Evolutionary conservation across 352 stramenopile species (phyloP).

Genomic region (Aphanomyces euteiches): DNA sequence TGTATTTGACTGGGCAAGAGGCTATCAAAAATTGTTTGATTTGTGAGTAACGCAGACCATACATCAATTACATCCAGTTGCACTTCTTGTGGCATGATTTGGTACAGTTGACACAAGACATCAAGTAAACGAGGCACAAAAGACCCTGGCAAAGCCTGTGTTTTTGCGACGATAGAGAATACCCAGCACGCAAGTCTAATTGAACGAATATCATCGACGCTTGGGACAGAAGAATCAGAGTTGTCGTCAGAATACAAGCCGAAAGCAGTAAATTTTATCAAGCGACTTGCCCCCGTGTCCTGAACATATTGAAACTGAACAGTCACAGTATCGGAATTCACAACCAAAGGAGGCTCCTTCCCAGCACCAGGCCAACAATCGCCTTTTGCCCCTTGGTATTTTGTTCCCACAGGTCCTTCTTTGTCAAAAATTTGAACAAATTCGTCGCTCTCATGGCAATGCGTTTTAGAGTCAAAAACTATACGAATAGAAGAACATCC

Average conservation of each 20-base stretch:
- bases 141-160: neutral
- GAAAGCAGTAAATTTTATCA: slow-evolving; percentile 18
- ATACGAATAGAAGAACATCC: slow-evolving; percentile 2
- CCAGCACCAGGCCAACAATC: slow-evolving; percentile 33
- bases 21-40: neutral
- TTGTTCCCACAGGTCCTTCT: neutral
- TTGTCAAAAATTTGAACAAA: slow-evolving; percentile 16
- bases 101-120: slow-evolving; percentile 19
- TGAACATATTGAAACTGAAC: slow-evolving; percentile 38
- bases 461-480: slow-evolving; percentile 16
- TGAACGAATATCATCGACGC: neutral
- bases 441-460: slow-evolving; percentile 14
- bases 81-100: slow-evolving; percentile 14
- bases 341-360: slow-evolving; percentile 19
- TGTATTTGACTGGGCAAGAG: slow-evolving; percentile 8
- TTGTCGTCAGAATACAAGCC: neutral
- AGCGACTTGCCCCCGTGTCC: slow-evolving; percentile 21
- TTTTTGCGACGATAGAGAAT: neutral
- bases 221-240: neutral
- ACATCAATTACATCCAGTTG: slow-evolving; percentile 17
- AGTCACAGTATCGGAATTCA: slow-evolving; percentile 27
- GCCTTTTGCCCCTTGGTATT: slow-evolving; percentile 17
- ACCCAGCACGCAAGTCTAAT: slow-evolving; percentile 3
- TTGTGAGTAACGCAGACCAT: neutral
- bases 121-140: neutral